Evolutionary conservation across 2,329 filamentous ascomycete species (phyloP).

Genomic region (Pseudogymnoascus sp.): DNA sequence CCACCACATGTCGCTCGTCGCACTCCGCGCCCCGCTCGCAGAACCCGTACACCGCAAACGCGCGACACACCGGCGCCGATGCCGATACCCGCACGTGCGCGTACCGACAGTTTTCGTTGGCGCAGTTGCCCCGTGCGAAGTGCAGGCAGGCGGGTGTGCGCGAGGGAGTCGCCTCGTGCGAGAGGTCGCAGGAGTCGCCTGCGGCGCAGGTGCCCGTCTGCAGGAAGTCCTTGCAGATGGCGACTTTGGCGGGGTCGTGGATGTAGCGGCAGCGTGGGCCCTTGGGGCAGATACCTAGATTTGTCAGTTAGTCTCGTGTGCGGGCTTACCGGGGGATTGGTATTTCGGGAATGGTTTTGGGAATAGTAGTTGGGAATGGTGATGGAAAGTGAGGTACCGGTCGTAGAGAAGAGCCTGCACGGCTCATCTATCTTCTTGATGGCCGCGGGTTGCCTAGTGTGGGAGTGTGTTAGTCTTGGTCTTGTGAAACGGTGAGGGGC

Average conservation of each 20-base stretch:
- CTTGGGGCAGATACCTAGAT: constrained; percentile 72
- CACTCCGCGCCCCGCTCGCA: constrained; percentile 76
- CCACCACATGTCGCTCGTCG: constrained; percentile 75
- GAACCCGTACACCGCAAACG: constrained; percentile 80
- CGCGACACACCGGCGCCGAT: constrained; percentile 69
- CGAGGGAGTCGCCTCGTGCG: constrained; percentile 74
- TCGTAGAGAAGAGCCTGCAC: constrained; percentile 64
- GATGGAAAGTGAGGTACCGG: constrained; percentile 42
- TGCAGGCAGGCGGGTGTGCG: constrained; percentile 84
- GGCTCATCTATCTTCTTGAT: constrained; percentile 62
- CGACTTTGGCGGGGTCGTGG: constrained; percentile 80
- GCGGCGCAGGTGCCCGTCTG: constrained; percentile 68
- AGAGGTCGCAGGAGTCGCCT: constrained; percentile 79
- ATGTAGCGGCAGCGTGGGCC: constrained; percentile 71
- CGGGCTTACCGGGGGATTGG: not conserved
- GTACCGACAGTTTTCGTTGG: constrained; percentile 78
- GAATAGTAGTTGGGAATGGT: constrained; percentile 8
- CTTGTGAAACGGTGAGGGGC: constrained; percentile 8
- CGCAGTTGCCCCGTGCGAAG: constrained; percentile 82
- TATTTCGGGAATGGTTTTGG: not conserved
- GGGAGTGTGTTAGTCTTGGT: constrained; percentile 20
- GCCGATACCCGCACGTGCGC: constrained; percentile 72
- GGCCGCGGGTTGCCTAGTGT: constrained; percentile 31
- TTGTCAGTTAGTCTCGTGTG: constrained; percentile 5
- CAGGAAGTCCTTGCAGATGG: constrained; percentile 81